Evolutionary conservation across 164 flowering plant species (phyloP).

Genomic region (Santalum album): DNA sequence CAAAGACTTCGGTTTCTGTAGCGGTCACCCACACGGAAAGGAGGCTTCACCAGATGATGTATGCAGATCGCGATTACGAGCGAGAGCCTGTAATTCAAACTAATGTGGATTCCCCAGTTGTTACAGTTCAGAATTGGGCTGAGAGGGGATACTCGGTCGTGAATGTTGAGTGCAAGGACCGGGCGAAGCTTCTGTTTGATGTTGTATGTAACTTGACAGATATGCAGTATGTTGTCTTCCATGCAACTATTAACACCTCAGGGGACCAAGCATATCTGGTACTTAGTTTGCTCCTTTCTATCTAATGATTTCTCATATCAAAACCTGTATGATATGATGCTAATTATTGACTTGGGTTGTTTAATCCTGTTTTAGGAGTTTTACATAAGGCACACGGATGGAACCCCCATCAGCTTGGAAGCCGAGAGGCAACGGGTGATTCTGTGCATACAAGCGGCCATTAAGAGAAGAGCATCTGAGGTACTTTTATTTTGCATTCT

Average conservation of each 20-base stretch:
- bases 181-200: slow-evolving; percentile 58
- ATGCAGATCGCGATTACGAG: slow-evolving; percentile 70
- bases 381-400: slow-evolving; percentile 67
- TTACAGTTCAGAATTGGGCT: slow-evolving; percentile 47
- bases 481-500: slow-evolving; percentile 30
- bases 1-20: slow-evolving; percentile 50
- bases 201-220: slow-evolving; percentile 68
- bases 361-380: slow-evolving; percentile 48
- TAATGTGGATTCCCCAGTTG: slow-evolving; percentile 22
- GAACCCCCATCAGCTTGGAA: slow-evolving; percentile 70
- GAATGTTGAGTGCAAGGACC: slow-evolving; percentile 52
- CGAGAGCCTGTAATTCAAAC: slow-evolving; percentile 20
- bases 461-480: slow-evolving; percentile 71
- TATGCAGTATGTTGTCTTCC: slow-evolving; percentile 61
- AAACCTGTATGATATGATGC: background rate
- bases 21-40: slow-evolving; percentile 63
- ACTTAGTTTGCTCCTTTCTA: slow-evolving; percentile 3
- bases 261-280: slow-evolving; percentile 47
- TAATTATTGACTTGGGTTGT: background rate
- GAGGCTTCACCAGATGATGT: slow-evolving; percentile 84
- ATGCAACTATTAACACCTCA: slow-evolving; percentile 47
- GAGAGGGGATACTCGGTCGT: slow-evolving; percentile 60
- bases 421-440: slow-evolving; percentile 68
- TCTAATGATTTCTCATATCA: background rate
- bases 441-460: slow-evolving; percentile 68